phyloP scores from a whole-genome alignment of 2,329 filamentous ascomycete species.

The Xylaria sp. region DNA sequence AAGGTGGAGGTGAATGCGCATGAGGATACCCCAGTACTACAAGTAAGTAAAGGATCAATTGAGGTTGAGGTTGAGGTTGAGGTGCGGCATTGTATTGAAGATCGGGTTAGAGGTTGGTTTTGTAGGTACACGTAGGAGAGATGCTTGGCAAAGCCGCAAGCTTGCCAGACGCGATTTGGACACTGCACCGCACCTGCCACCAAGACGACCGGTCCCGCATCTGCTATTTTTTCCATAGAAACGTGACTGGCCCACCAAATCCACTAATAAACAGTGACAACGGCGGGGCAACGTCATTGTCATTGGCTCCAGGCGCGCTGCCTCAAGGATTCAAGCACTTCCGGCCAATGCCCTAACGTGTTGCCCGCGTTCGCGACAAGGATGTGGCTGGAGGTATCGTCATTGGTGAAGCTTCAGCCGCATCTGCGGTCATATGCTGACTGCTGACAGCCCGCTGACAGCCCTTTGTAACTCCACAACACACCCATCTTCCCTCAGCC shows the following conservation, averaged over 20 bases:
- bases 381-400: slow-evolving; percentile 26
- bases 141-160: not conserved
- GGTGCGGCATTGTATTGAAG: no score
- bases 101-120: slow-evolving; percentile 1
- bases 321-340: slow-evolving; percentile 9
- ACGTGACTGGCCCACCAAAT: slow-evolving; percentile 32
- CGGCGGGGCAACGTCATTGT: slow-evolving; percentile 55
- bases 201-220: slow-evolving; percentile 24
- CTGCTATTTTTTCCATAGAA: slow-evolving; percentile 30
- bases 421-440: no score
- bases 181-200: slow-evolving; percentile 12
- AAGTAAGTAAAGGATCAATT: no score
- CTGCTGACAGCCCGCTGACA: no score
- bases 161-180: slow-evolving; percentile 19
- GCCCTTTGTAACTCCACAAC: not conserved
- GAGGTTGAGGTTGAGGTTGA: no score
- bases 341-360: slow-evolving; percentile 36
- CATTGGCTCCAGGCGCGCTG: slow-evolving; percentile 44
- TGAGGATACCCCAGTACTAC: no score
- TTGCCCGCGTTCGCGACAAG: slow-evolving; percentile 26
- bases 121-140: not conserved
- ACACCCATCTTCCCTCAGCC: no score
- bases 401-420: slow-evolving; percentile 15
- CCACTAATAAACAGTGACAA: slow-evolving; percentile 56
- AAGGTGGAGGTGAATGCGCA: not conserved